Percentiles rank a stretch among this genome's conserved stretches.
Conservation (phyloP, 192 early-diverging fungal genomes). For the Entomortierella beljakovae region DNA sequence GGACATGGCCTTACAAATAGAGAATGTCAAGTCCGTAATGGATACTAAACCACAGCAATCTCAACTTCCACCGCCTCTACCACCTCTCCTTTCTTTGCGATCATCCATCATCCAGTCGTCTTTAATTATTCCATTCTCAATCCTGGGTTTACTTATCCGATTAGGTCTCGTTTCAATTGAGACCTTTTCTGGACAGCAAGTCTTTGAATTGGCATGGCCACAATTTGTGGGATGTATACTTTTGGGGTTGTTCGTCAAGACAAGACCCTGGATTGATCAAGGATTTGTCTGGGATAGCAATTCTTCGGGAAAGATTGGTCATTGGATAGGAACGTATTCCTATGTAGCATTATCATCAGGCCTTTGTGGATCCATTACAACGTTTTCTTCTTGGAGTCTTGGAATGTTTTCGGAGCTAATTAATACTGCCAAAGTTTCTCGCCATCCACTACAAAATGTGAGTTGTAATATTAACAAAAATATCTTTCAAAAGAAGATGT, state of each 20-base stretch:
- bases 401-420: slow-evolving; percentile 61
- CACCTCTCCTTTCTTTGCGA: background rate
- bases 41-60: no score
- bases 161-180: slow-evolving; percentile 66
- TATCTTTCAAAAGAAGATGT: background rate
- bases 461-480: background rate
- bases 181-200: slow-evolving; percentile 67
- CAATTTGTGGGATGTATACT: slow-evolving; percentile 79
- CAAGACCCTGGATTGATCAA: slow-evolving; percentile 24
- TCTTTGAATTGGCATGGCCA: slow-evolving; percentile 70
- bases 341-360: slow-evolving; percentile 72
- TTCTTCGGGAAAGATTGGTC: slow-evolving; percentile 9
- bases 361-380: slow-evolving; percentile 86
- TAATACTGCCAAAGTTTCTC: slow-evolving; percentile 33
- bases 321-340: slow-evolving; percentile 55
- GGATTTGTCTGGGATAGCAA: slow-evolving; percentile 33
- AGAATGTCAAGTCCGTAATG: no score
- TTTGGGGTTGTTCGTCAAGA: slow-evolving; percentile 60
- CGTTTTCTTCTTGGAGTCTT: slow-evolving; percentile 84
- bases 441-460: slow-evolving; percentile 57
- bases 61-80: no score
- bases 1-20: no score
- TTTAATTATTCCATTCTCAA: slow-evolving; percentile 66
- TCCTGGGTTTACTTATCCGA: slow-evolving; percentile 73
- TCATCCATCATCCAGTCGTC: slow-evolving; percentile 12